Base-by-base conservation (phyloP, 73 alveolate genomes). In the Paraurostyla sp. region DNA sequence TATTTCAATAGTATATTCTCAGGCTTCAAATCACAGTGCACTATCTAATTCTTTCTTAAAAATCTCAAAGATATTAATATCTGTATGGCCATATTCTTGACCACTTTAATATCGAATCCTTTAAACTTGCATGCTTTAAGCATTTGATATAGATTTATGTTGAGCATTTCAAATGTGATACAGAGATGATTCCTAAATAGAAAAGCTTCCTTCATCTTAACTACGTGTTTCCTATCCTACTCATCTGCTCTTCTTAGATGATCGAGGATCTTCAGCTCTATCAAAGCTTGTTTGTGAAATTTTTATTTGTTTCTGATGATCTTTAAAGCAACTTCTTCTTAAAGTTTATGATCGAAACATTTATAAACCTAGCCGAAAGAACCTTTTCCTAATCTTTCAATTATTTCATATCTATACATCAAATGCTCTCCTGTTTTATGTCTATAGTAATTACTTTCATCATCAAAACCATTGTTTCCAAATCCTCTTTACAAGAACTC, bases 1-100 rank as follows among this genome's bases (percentile, higher is more conserved):
- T 68, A 80, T 33, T 87, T 81, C 13, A 90, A 80, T 6, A 98
- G 92, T 35, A 98, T 95, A 83, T 97, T 96, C 80, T 96, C 99
- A 25, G 99, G 99, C 54, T 97, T 96, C 57, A 95, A 80, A 65
- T 98, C 99, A 68, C 99, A 96, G 78, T 97, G 99, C 0, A 96
- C 93, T 25, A 95, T 94, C 22, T 49, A 40, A 38, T 80, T 85
- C 30, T 80, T 86, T 71, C 57, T 82, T 54, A 81, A 57, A 71
- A 68, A 90, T 22, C 76, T 56, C 6, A 92, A 49, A 18, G 88
- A 62, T 29, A 58, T 68, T 32, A 92, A 81, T 6, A 92, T 45
- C 59, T 92, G 92, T 3, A 82, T 57, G 15, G 95, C 97, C 71
- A 92, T 63, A 29, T 92, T 51, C 46, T 87, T 80, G 18, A 87